Percentiles rank a stretch among this genome's conserved stretches.
Conservation (phyloP, 305 asterid species). For the Coffea humblotiana region DNA sequence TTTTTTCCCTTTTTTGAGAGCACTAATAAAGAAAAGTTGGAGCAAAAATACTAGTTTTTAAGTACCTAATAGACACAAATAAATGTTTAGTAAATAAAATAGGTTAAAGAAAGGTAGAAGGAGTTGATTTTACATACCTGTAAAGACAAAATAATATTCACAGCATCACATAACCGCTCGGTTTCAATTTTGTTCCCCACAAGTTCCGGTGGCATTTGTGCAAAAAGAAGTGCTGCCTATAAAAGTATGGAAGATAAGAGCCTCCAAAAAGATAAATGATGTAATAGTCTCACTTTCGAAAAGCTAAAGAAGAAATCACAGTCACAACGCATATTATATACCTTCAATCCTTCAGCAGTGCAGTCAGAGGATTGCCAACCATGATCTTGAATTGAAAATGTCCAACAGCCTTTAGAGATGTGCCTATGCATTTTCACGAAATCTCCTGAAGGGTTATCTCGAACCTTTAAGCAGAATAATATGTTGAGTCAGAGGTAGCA, state of each 20-base stretch:
- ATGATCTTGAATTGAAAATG: slow-evolving; percentile 57
- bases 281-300: not conserved
- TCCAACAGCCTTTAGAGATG: slow-evolving; percentile 51
- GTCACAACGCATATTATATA: not conserved
- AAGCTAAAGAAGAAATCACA: not conserved
- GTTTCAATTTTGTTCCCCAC: slow-evolving; percentile 39
- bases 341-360: slow-evolving; percentile 64
- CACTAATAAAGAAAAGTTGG: no score
- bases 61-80: no score
- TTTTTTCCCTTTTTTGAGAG: no score
- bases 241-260: not conserved
- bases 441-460: slow-evolving; percentile 45
- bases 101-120: no score
- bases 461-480: slow-evolving; percentile 12
- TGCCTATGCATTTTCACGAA: slow-evolving; percentile 49
- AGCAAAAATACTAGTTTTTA: no score
- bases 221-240: not conserved
- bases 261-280: not conserved
- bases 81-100: no score
- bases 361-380: slow-evolving; percentile 69
- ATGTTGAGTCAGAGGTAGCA: not conserved
- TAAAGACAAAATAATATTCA: not conserved
- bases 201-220: slow-evolving; percentile 39
- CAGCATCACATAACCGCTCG: slow-evolving; percentile 43
- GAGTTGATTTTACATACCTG: no score